Base-by-base conservation (phyloP, 495 filamentous ascomycete genomes). In the Parathielavia hyrcaniae region DNA sequence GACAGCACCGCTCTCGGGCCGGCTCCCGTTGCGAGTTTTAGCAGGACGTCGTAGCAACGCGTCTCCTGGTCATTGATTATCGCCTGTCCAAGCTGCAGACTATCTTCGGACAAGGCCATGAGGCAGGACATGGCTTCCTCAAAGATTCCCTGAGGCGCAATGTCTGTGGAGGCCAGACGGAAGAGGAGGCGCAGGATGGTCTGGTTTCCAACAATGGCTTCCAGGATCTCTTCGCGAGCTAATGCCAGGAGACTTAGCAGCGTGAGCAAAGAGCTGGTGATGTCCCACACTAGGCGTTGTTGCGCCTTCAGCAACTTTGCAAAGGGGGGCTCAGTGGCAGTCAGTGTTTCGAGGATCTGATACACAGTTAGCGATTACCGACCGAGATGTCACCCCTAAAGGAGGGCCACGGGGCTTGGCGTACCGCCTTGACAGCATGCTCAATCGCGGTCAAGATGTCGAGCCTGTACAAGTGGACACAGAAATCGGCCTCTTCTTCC, bases 401-500 rank as follows among this genome's bases (percentile, higher is more conserved):
- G 1, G 11, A 40, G 10, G n/a, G 12, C n/a, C 20, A n/a, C 22
- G 2, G 26, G 8, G 41, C 17, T 36, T 7, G 30, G 62, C 76
- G 69, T 67, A 85, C 80, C 55, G 72, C 74, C 48, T 74, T 68
- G 17, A 75, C 69, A 44, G 77, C 78, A 67, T 77, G 74, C 47
- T 76, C 71, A 47, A 81, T 72, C 17, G 82, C 79, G 19, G 80
- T 80, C 40, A 85, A 58, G 20, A 83, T 65, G 64, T 83, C 81
- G 35, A 79, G 69, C 50, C 83, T 68, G 58, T 76, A 84, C 53
- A 86, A 64, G 54, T 84, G 80, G n/a, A 86, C 70, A 55, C 80
- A 81, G 47, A 85, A 83, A 56, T 83, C 81, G 8, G 73, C 70
- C 55, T 83, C 81, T 61, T 85, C 83, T 56, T 82, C 79, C 58